Base-by-base conservation (phyloP, 352 stramenopile species). In the Phytophthora europaea region DNA sequence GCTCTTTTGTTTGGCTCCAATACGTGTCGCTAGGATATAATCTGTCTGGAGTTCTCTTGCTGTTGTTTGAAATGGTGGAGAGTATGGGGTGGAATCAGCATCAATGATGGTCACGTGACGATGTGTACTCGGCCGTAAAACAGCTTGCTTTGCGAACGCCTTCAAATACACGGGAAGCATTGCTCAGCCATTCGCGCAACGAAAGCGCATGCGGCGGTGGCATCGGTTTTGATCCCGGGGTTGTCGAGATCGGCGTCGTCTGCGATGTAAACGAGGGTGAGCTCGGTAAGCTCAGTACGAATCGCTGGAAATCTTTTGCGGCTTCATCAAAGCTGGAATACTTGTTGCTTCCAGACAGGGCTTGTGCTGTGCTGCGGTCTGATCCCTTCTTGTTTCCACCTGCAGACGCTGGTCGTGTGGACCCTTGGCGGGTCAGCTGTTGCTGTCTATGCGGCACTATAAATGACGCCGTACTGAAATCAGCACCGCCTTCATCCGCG, bases 101-200 rank as follows among this genome's bases (percentile, higher is more conserved):
- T 83, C 70, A 89, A 52, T 84, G 75, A 53, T 86, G 62, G 52
- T 89, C 82, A 6, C 82, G 74, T 33, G 64, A 66, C 9, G 77
- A 77, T 26, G 58, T 61, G 36, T 83, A 90, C 55, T 92, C 86
- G 4, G 80, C 78, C 1, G 82, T 87, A 56, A 92, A 87, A 15
- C 74, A 80, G 33, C 76, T 79, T 9, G 87, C 90, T 61, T 92
- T 92, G 51, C 88, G 88, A 43, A 94, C 65, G 20, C 65, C 82
- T 47, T 95, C 87, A 72, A 90, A 91, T 16, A 94, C 77, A 26
- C 89, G 87, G 2, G 80, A 85, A 2, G 84, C 84, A 47, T 90
- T 92, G 61, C 79, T 91, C 15, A 94, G 64, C 89, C 89, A 95
- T 61, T 95, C 87, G 53, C 88, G 85, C n/a, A 95, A 68, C 36